Base-by-base conservation (phyloP, 73 alveolate genomes). In the Durusdinium trenchii region DNA sequence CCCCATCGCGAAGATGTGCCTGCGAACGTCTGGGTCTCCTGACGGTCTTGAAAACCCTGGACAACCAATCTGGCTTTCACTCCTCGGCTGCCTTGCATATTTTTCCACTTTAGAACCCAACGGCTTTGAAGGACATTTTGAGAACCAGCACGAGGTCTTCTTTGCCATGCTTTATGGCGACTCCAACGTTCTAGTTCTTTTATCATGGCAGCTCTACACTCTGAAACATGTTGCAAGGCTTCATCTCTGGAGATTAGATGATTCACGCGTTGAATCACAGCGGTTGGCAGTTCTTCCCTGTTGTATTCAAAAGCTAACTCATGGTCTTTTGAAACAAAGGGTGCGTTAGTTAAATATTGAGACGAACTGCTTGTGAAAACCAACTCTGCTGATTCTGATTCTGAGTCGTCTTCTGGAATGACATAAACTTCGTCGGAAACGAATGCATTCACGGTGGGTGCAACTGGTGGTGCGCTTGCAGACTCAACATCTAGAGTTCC, bases 51-150 rank as follows among this genome's bases (percentile, higher is more conserved):
- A 38, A 83, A 83, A 2, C 93, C 93, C 32, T 51, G 93, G 16
- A 83, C 93, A 32, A 47, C 67, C 67, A 83, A 30, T 7, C 93
- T 46, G 0, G 75, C 46, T 32, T 83, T 83, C 2, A 83, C 35
- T 28, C 50, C 61, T 7, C 61, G 60, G 1, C 7, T 7, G 52
- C 93, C 93, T n/a, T 48, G 18, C 14, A 51, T 51, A 16, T 51
- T 69, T 51, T 83, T 83, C 93, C 93, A 83, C 50, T 47, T 83
- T 6, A 83, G 48, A n/a, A 83, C 93, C 67, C 73, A 83, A 12
- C n/a, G 46, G 35, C 52, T 32, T n/a, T 36, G 38, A 1, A 83
- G 12, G 4, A 50, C 36, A n/a, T 83, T 83, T 1, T 50, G 51
- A 14, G 93, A 69, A 0, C 51, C 48, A 0, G 52, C 4, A 10